A percentile compares a stretch with the other conserved stretches of the same genome.
Evolutionary conservation across 176 grass and related monocot genomes (phyloP).

Genomic region (Tillandsia fasciculata): DNA sequence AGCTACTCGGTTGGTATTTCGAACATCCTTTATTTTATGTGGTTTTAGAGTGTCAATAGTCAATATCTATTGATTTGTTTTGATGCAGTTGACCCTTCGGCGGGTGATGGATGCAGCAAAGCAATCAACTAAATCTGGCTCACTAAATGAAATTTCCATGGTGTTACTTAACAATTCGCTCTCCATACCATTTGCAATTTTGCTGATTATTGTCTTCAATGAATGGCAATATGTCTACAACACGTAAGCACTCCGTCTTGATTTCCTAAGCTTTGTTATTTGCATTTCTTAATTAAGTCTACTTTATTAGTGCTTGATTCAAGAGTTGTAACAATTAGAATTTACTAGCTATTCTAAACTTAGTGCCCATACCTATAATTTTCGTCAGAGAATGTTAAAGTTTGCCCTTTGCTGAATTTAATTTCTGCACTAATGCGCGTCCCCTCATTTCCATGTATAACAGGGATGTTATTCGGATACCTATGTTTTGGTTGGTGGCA

Average conservation of each 20-base stretch:
- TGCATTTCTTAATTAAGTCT: neutral
- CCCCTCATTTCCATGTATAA: constrained; percentile 16
- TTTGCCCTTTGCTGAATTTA: neutral
- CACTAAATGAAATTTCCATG: constrained; percentile 88
- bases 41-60: neutral
- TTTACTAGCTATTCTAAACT: no score
- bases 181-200: constrained; percentile 63
- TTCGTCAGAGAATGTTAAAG: no score
- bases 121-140: constrained; percentile 69
- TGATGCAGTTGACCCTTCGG: constrained; percentile 41
- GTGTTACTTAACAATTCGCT: constrained; percentile 81
- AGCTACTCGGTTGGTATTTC: constrained; percentile 49
- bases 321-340: no score
- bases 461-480: constrained; percentile 58
- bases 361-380: no score
- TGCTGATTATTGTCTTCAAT: constrained; percentile 59
- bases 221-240: constrained; percentile 81
- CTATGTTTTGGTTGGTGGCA: constrained; percentile 80
- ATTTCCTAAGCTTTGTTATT: neutral
- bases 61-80: no score
- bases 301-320: neutral
- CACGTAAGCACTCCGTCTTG: constrained; percentile 35
- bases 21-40: constrained; percentile 14
- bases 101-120: constrained; percentile 72
- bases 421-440: neutral